These are phyloP conservation scores for Stachybotrys chlorohalonatus DNA, from an alignment of 2,329 filamentous ascomycete genomes.

Conservation along the genomic window DNA sequence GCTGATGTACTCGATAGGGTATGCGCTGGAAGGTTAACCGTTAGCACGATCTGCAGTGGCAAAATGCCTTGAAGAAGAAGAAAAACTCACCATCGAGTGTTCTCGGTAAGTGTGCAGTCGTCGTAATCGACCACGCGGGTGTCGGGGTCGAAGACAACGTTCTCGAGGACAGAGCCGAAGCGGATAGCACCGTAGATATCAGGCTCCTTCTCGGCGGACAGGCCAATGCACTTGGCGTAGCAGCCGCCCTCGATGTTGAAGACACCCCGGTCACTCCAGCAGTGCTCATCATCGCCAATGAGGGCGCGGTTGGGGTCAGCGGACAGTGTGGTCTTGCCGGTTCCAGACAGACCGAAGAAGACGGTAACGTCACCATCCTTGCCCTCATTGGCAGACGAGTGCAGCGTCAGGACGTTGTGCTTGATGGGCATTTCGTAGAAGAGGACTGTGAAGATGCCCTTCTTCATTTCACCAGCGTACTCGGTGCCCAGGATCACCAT, in stretches of 20 bases:
- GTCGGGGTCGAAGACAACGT: slow-evolving; percentile 91
- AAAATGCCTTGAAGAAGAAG: neutral
- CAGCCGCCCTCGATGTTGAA: slow-evolving; percentile 99
- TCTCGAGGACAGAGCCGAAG: slow-evolving; percentile 96
- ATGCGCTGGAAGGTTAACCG: slow-evolving; percentile 45
- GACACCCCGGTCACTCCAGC: slow-evolving; percentile 92
- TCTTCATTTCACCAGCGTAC: slow-evolving; percentile 76
- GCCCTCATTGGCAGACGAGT: slow-evolving; percentile 98
- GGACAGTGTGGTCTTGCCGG: slow-evolving; percentile 96
- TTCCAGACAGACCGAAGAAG: slow-evolving; percentile 98
- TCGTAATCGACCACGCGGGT: slow-evolving; percentile 94
- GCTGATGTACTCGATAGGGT: slow-evolving; percentile 97
- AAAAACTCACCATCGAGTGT: slow-evolving; percentile 65
- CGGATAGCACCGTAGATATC: slow-evolving; percentile 95
- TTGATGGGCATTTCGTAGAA: slow-evolving; percentile 99
- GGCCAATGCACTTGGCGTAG: slow-evolving; percentile 97
- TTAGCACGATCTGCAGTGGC: slow-evolving; percentile 3
- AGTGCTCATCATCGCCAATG: slow-evolving; percentile 99
- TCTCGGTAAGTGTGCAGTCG: slow-evolving; percentile 89
- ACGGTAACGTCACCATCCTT: slow-evolving; percentile 91
- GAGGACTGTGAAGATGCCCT: slow-evolving; percentile 96
- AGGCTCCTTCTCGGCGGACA: slow-evolving; percentile 97
- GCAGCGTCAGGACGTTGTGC: slow-evolving; percentile 96
- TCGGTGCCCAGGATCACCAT: slow-evolving; percentile 99
- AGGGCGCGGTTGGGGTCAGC: slow-evolving; percentile 93